phyloP scores from a whole-genome alignment of 805 yeast genomes.

The Cyberlindnera xylosilytica region DNA sequence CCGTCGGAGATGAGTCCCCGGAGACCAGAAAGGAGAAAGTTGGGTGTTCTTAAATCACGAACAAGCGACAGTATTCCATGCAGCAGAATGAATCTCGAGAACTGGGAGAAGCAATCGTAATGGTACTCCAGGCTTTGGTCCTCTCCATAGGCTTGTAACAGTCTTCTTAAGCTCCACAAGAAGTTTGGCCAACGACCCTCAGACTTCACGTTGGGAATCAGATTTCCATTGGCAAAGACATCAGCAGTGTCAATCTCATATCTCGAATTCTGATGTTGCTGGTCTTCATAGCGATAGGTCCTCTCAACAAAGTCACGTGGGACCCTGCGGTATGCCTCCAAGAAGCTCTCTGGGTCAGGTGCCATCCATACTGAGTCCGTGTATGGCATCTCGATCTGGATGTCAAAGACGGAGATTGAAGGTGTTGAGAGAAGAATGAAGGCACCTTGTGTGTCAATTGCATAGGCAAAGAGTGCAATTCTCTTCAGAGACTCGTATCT shows the following conservation, averaged over 20 bases:
- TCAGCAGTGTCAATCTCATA: slow-evolving; percentile 12
- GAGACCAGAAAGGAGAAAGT: slow-evolving; percentile 27
- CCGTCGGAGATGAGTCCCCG: slow-evolving; percentile 21
- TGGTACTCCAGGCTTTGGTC: slow-evolving; percentile 31
- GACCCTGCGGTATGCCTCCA: slow-evolving; percentile 26
- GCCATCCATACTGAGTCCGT: slow-evolving; percentile 45
- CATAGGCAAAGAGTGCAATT: slow-evolving; percentile 37
- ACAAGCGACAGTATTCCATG: slow-evolving; percentile 32
- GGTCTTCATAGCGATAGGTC: background rate
- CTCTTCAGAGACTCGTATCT: slow-evolving; percentile 42
- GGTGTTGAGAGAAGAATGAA: slow-evolving; percentile 32
- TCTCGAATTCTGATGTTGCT: slow-evolving; percentile 1
- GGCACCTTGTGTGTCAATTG: slow-evolving; percentile 39
- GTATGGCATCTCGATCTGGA: slow-evolving; percentile 44
- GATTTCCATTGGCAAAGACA: slow-evolving; percentile 6
- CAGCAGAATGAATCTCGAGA: slow-evolving; percentile 32
- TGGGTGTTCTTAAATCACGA: slow-evolving; percentile 27
- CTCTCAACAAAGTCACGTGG: slow-evolving; percentile 25
- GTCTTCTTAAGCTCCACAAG: slow-evolving; percentile 30
- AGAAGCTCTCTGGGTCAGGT: slow-evolving; percentile 21
- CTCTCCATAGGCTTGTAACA: slow-evolving; percentile 29
- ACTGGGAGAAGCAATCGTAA: slow-evolving; percentile 33
- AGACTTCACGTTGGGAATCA: slow-evolving; percentile 25
- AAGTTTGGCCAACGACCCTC: slow-evolving; percentile 37
- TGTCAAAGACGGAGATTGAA: slow-evolving; percentile 40